Conservation (phyloP, 2,329 filamentous ascomycete genomes). For the Phoma sp. region DNA sequence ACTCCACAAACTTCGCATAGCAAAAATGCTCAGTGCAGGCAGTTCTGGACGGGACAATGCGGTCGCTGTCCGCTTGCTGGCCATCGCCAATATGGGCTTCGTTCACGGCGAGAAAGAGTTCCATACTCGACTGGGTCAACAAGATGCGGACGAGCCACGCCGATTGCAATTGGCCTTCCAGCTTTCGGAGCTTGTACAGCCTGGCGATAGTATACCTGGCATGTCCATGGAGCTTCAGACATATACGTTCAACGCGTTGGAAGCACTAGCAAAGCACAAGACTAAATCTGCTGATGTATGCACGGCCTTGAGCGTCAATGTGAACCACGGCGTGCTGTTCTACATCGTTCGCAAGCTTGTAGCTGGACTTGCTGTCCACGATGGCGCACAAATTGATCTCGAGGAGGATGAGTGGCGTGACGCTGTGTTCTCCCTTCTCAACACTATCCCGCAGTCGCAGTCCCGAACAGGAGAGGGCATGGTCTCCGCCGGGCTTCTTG, state of each 20-base stretch:
- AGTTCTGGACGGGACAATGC: constrained; percentile 73
- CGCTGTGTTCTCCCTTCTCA: constrained; percentile 83
- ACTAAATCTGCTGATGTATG: constrained; percentile 80
- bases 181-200: constrained; percentile 87
- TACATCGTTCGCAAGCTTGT: constrained; percentile 93
- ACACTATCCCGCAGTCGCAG: constrained; percentile 74
- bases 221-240: constrained; percentile 82
- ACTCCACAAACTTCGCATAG: constrained; percentile 79
- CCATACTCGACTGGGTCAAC: constrained; percentile 80
- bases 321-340: constrained; percentile 93
- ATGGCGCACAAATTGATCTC: constrained; percentile 59
- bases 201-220: constrained; percentile 68
- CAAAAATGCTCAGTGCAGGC: constrained; percentile 76
- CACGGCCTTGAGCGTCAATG: constrained; percentile 89
- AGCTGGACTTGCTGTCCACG: constrained; percentile 69
- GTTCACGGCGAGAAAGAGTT: constrained; percentile 85
- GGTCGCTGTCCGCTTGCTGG: constrained; percentile 80
- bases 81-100: constrained; percentile 89
- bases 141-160: constrained; percentile 88
- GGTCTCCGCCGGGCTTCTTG: constrained; percentile 86
- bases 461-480: constrained; percentile 80
- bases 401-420: constrained; percentile 90
- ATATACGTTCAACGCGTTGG: constrained; percentile 78
- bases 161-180: constrained; percentile 90
- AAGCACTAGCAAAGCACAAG: constrained; percentile 82